phyloP scores from a whole-genome alignment of 73 alveolate genomes.

The Paramecium bursaria region DNA sequence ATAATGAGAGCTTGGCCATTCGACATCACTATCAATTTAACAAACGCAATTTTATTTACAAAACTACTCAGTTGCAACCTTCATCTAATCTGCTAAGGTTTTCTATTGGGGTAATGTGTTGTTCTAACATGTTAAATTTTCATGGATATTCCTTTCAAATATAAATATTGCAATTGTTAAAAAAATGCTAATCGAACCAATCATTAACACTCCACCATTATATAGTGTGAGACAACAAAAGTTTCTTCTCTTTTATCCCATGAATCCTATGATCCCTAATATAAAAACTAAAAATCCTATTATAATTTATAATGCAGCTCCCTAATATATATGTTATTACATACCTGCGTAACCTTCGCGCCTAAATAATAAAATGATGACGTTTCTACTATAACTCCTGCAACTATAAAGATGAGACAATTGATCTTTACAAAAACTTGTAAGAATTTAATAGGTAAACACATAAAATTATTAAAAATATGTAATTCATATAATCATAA shows the following conservation, averaged over 20 bases:
- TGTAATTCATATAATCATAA: no score
- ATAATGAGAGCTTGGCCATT: not conserved
- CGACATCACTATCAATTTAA: not conserved
- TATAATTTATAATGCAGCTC: not conserved
- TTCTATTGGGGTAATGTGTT: not conserved
- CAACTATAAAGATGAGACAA: slow-evolving; percentile 28
- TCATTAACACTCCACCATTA: not conserved
- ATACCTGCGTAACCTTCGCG: not conserved
- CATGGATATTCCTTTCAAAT: not conserved
- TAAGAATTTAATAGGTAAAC: slow-evolving; percentile 2
- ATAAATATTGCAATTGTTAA: not conserved
- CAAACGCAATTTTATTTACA: slow-evolving; percentile 36
- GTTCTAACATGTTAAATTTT: not conserved
- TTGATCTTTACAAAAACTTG: slow-evolving; percentile 13
- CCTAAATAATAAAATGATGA: not conserved
- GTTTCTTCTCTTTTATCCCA: not conserved
- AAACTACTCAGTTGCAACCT: not conserved
- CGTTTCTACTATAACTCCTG: not conserved
- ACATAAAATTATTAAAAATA: no score
- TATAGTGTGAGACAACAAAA: not conserved
- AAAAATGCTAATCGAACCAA: not conserved
- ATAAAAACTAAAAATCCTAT: not conserved
- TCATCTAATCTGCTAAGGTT: not conserved
- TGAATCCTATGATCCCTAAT: slow-evolving; percentile 24
- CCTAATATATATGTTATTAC: not conserved